Evolutionary conservation across 2,329 filamentous ascomycete genomes (phyloP).

Genomic region (Penicillium sp.): DNA sequence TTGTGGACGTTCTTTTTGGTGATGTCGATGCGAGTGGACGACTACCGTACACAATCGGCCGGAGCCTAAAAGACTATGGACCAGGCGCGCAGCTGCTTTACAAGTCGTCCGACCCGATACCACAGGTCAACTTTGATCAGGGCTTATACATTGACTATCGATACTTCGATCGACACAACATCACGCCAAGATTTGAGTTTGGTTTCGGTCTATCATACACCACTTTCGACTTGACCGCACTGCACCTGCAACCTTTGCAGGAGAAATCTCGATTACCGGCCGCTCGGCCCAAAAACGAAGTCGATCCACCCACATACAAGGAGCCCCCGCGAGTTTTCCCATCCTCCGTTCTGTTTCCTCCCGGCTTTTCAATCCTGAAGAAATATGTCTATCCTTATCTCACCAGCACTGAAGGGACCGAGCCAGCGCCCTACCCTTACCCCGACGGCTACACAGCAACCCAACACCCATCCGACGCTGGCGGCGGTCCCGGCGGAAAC

Average conservation of each 20-base stretch:
- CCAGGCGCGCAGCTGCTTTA: conserved; percentile 64
- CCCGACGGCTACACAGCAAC: conserved; percentile 51
- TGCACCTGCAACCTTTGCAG: conserved; percentile 46
- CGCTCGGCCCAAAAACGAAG: conserved; percentile 36
- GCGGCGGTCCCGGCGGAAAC: conserved; percentile 54
- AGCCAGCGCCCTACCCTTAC: conserved; percentile 44
- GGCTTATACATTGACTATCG: conserved; percentile 86
- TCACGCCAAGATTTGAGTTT: conserved; percentile 76
- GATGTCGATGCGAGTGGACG: conserved; percentile 72
- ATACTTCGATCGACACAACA: conserved; percentile 70
- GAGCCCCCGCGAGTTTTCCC: conserved; percentile 48
- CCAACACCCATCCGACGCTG: conserved; percentile 55
- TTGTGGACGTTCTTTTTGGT: conserved; percentile 74
- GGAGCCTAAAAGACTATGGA: conserved; percentile 68
- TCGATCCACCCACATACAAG: conserved; percentile 52
- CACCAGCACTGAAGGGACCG: conserved; percentile 45
- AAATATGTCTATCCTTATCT: conserved; percentile 73
- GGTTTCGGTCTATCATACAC: conserved; percentile 83
- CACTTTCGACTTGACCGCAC: conserved; percentile 57
- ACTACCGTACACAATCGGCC: conserved; percentile 81
- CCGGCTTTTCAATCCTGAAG: conserved; percentile 54
- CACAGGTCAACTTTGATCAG: conserved; percentile 77
- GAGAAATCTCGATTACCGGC: conserved; percentile 47
- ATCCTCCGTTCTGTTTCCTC: conserved; percentile 56
- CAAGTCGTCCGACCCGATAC: conserved; percentile 60